A percentile compares a stretch with the other conserved stretches of the same genome.
These are phyloP conservation scores for Stemphylium lycopersici DNA, from an alignment of 2,329 filamentous ascomycete species.

Conservation along the genomic window DNA sequence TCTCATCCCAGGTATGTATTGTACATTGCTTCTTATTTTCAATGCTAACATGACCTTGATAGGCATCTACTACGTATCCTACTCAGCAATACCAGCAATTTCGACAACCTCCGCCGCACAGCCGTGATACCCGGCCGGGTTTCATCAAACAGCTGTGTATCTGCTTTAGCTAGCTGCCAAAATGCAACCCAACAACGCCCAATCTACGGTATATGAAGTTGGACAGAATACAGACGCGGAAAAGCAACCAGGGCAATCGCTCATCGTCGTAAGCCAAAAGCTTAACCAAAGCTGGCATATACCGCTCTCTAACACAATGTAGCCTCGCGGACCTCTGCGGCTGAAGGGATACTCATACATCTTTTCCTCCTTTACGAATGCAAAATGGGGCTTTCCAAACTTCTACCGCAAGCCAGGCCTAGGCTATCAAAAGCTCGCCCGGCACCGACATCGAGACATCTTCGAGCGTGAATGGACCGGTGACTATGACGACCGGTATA, in stretches of 20 bases:
- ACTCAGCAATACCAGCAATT: slow-evolving; percentile 9
- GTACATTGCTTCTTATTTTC: neutral
- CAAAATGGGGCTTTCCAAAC: slow-evolving; percentile 31
- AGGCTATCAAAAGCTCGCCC: slow-evolving; percentile 32
- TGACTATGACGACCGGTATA: slow-evolving; percentile 40
- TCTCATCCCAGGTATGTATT: slow-evolving; percentile 18
- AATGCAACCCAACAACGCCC: slow-evolving; percentile 18
- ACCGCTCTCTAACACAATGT: neutral
- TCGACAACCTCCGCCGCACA: slow-evolving; percentile 13
- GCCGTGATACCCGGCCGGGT: slow-evolving; percentile 16
- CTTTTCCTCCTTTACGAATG: slow-evolving; percentile 27
- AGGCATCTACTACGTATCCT: slow-evolving; percentile 16
- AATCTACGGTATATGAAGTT: slow-evolving; percentile 22
- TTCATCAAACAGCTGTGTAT: slow-evolving; percentile 28
- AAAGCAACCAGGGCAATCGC: neutral
- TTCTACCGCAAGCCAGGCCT: slow-evolving; percentile 35
- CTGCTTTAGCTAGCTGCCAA: slow-evolving; percentile 14
- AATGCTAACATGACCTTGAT: neutral
- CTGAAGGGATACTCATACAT: slow-evolving; percentile 31
- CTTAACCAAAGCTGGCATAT: accelerated
- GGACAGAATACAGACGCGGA: neutral
- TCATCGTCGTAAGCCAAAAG: neutral
- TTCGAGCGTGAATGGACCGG: slow-evolving; percentile 35
- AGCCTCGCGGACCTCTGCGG: slow-evolving; percentile 20
- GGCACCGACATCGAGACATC: slow-evolving; percentile 30